Evolutionary conservation across 176 grass and related monocot species (phyloP).

Genomic region (Miscanthus lutarioriparius): DNA sequence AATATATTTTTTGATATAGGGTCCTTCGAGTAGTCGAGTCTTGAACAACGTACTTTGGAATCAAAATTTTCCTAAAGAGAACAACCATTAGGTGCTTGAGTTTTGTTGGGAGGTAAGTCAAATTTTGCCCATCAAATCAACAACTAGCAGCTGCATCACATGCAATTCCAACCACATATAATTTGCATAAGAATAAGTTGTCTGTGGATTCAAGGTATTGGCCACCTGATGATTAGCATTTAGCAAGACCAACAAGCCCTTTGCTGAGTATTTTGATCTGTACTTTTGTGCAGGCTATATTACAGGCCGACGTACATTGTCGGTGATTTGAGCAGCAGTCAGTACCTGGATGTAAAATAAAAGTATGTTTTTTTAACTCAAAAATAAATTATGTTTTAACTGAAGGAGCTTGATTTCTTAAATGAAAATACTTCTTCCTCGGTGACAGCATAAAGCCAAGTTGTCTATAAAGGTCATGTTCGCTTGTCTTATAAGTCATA

Average conservation of each 20-base stretch:
- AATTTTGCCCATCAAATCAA: constrained; percentile 1
- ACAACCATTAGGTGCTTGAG: background rate
- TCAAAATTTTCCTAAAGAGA: background rate
- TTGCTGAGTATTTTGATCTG: too few relatives aligned
- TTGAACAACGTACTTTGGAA: background rate
- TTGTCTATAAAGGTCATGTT: too few relatives aligned
- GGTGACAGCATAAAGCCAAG: too few relatives aligned
- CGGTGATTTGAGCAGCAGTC: too few relatives aligned
- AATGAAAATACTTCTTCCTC: background rate
- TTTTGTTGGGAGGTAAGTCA: background rate
- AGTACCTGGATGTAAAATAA: background rate
- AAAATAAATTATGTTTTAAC: too few relatives aligned
- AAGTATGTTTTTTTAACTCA: too few relatives aligned
- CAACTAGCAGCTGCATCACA: background rate
- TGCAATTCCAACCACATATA: background rate
- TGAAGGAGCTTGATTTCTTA: background rate
- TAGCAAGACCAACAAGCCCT: background rate
- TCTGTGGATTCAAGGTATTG: too few relatives aligned
- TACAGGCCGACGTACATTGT: too few relatives aligned
- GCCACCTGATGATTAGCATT: background rate
- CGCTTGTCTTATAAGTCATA: too few relatives aligned
- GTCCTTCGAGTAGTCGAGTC: background rate
- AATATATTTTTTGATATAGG: background rate
- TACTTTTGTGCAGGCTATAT: too few relatives aligned
- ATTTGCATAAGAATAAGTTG: background rate